phyloP scores from a whole-genome alignment of 2,329 filamentous ascomycete species.

The Macroventuria anomochaeta region DNA sequence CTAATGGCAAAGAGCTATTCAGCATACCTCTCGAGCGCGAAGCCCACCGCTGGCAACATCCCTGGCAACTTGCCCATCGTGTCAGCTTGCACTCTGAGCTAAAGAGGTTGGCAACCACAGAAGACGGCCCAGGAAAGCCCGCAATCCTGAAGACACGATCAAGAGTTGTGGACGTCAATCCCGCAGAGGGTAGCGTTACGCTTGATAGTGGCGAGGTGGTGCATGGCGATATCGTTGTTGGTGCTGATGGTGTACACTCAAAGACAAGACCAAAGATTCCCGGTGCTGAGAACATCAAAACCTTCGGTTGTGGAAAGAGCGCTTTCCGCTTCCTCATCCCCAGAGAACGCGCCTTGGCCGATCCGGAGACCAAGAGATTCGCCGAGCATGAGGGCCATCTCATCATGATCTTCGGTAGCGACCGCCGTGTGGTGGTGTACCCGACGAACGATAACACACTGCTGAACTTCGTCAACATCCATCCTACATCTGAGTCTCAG shows the following conservation, averaged over 20 bases:
- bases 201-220: constrained; percentile 52
- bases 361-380: constrained; percentile 50
- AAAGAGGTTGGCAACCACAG: constrained; percentile 55
- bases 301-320: constrained; percentile 60
- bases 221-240: constrained; percentile 59
- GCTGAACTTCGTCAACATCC: constrained; percentile 56
- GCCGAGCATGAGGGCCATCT: constrained; percentile 50
- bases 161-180: constrained; percentile 55
- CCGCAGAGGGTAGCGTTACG: constrained; percentile 28
- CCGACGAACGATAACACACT: constrained; percentile 56
- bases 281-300: constrained; percentile 42
- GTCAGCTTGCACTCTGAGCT: constrained; percentile 61
- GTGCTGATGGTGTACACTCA: constrained; percentile 62
- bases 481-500: constrained; percentile 46
- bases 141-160: constrained; percentile 52
- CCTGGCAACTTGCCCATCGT: constrained; percentile 62
- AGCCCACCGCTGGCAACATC: constrained; percentile 58
- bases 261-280: constrained; percentile 33
- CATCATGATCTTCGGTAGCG: constrained; percentile 53
- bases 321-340: constrained; percentile 65
- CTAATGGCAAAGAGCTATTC: constrained; percentile 46
- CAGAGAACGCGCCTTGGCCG: constrained; percentile 51
- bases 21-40: constrained; percentile 46
- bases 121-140: constrained; percentile 43
- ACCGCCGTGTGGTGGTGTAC: constrained; percentile 57